These are phyloP conservation scores for Suillus tomentosus DNA, from an alignment of 768 basidiomycete species.

Conservation along the genomic window DNA sequence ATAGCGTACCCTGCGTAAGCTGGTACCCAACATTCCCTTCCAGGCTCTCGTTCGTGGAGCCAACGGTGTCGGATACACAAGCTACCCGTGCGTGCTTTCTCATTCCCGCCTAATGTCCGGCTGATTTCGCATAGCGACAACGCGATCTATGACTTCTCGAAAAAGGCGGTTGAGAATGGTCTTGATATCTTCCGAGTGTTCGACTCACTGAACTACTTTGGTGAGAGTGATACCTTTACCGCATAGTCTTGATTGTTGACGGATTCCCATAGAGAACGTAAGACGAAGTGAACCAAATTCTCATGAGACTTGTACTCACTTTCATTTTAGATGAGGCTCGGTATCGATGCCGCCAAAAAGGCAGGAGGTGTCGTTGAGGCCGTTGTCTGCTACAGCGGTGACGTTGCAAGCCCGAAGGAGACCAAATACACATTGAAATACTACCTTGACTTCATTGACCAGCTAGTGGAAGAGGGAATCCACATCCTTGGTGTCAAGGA, in stretches of 20 bases:
- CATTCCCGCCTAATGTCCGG: not conserved
- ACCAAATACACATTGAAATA: constrained; percentile 97
- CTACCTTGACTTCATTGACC: constrained; percentile 93
- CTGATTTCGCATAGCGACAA: constrained; percentile 67
- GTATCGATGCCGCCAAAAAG: constrained; percentile 99
- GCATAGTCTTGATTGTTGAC: constrained; percentile 1
- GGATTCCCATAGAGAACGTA: constrained; percentile 63
- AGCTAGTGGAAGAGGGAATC: constrained; percentile 92
- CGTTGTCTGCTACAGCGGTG: constrained; percentile 97
- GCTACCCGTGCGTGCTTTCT: constrained; percentile 76
- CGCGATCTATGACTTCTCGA: constrained; percentile 99
- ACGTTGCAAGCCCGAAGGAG: constrained; percentile 92
- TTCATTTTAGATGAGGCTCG: constrained; percentile 80
- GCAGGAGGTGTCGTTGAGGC: constrained; percentile 98
- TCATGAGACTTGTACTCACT: constrained; percentile 17
- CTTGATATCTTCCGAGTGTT: constrained; percentile 99
- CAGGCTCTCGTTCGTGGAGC: constrained; percentile 98
- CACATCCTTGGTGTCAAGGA: constrained; percentile 98
- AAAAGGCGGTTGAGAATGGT: constrained; percentile 99
- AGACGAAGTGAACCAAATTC: constrained; percentile 22
- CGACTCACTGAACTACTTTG: constrained; percentile 98
- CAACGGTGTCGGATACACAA: constrained; percentile 98
- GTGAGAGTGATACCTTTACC: constrained; percentile 46
- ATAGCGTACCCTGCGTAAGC: constrained; percentile 86
- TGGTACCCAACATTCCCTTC: constrained; percentile 98